Percentiles rank a stretch among this genome's conserved stretches.
phyloP scores from a whole-genome alignment of 164 flowering plant genomes.

The Buxus sempervirens region DNA sequence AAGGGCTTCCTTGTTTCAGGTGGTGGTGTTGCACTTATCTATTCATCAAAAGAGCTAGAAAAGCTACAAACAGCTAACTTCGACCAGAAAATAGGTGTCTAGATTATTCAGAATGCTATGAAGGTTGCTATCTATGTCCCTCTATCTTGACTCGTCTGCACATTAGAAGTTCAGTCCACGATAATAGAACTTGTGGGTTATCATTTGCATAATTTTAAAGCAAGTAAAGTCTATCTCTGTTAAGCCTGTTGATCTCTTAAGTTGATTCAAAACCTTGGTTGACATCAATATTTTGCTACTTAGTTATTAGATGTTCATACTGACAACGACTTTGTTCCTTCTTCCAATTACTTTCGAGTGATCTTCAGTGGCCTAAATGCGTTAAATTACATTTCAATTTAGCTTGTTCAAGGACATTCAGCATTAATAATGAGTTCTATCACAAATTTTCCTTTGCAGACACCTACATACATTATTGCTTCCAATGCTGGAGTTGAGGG shows the following conservation, averaged over 20 bases:
- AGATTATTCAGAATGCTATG: slow-evolving; percentile 91
- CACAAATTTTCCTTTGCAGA: slow-evolving; percentile 39
- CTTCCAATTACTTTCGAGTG: neutral
- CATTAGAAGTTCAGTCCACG: neutral
- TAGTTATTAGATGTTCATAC: neutral
- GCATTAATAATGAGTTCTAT: neutral
- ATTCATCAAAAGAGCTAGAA: slow-evolving; percentile 89
- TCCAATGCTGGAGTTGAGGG: slow-evolving; percentile 98
- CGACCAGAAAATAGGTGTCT: slow-evolving; percentile 98
- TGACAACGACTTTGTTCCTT: neutral
- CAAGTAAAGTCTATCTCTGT: neutral
- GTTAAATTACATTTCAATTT: neutral
- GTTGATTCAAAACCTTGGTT: neutral
- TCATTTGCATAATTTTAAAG: neutral
- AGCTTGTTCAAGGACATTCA: neutral
- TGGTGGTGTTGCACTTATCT: slow-evolving; percentile 97
- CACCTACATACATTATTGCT: slow-evolving; percentile 84
- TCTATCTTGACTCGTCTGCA: neutral
- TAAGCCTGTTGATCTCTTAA: neutral
- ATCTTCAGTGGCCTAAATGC: neutral
- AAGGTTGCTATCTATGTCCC: slow-evolving; percentile 41
- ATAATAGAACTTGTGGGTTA: neutral
- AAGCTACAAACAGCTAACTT: slow-evolving; percentile 83
- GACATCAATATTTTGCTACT: neutral
- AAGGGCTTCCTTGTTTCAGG: slow-evolving; percentile 36